Conservation (phyloP, 768 basidiomycete species). For the Suillus fuscotomentosus region DNA sequence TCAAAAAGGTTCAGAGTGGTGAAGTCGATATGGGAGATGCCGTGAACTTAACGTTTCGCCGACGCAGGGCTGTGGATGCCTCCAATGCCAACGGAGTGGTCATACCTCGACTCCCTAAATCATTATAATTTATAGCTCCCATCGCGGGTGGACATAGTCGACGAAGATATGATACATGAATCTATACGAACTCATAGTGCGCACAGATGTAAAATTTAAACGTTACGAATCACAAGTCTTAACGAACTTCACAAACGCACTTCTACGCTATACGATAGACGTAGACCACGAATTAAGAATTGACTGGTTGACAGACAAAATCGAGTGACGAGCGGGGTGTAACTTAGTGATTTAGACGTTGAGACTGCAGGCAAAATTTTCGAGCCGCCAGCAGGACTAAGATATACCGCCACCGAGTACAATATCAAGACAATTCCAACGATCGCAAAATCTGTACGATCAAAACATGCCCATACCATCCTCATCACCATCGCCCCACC, state of each 20-base stretch:
- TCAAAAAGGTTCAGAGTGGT: background rate
- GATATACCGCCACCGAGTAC: slow-evolving; percentile 3
- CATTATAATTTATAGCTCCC: background rate
- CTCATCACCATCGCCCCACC: slow-evolving; percentile 69
- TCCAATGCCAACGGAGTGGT: background rate
- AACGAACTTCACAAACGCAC: background rate
- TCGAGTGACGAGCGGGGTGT: background rate
- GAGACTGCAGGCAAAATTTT: background rate
- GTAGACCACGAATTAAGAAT: background rate
- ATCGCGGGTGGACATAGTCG: too few relatives aligned
- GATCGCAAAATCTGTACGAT: slow-evolving; percentile 1
- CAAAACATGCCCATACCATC: slow-evolving; percentile 60
- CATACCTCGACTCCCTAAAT: background rate
- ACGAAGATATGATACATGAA: background rate
- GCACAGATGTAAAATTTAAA: background rate
- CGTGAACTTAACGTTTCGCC: background rate
- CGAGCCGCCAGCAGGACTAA: background rate
- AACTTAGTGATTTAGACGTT: background rate
- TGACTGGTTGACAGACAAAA: background rate
- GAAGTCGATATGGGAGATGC: background rate
- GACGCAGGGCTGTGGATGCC: background rate
- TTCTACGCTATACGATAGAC: background rate
- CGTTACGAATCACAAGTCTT: background rate
- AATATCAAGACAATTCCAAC: slow-evolving; percentile 1
- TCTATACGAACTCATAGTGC: background rate